Evolutionary conservation across 225 moss, liverwort and hornwort genomes (phyloP).

Genomic region (Physcomitrium patens): DNA sequence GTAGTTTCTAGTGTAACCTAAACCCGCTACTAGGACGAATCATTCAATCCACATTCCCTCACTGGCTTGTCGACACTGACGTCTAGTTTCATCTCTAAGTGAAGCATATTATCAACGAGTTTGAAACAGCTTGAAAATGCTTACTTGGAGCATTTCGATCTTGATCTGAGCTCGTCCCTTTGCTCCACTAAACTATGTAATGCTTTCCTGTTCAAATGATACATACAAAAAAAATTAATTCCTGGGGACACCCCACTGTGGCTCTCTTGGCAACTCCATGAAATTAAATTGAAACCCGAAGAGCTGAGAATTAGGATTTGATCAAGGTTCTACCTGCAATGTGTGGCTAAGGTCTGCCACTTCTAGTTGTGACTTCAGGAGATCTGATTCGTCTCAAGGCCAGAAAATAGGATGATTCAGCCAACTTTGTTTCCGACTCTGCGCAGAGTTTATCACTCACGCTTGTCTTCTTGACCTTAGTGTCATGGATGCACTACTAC

Average conservation of each 20-base stretch:
- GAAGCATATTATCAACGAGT: too few species aligned
- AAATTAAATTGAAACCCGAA: neutral
- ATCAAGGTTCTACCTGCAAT: conserved; percentile 26
- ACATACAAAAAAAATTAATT: neutral
- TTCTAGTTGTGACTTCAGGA: conserved; percentile 42
- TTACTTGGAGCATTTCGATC: conserved; percentile 42
- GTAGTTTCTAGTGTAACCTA: conserved; percentile 46
- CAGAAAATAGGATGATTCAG: conserved; percentile 37
- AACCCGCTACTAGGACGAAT: neutral
- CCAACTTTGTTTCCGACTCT: conserved; percentile 46
- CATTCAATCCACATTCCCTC: neutral
- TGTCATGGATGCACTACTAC: conserved; percentile 46
- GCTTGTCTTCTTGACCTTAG: conserved; percentile 40
- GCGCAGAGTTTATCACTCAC: conserved; percentile 41
- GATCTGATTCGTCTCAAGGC: conserved; percentile 30
- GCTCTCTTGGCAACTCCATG: neutral
- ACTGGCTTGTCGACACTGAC: neutral
- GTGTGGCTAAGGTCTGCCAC: conserved; percentile 33
- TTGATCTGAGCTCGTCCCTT: conserved; percentile 39
- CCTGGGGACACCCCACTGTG: neutral
- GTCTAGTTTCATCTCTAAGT: too few species aligned
- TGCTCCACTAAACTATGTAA: conserved; percentile 39
- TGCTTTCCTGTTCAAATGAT: conserved; percentile 27
- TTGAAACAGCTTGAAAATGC: too few species aligned
- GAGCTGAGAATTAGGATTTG: neutral